Conservation (phyloP, 2,329 filamentous ascomycete genomes). For the Sporothrix variecibatus region DNA sequence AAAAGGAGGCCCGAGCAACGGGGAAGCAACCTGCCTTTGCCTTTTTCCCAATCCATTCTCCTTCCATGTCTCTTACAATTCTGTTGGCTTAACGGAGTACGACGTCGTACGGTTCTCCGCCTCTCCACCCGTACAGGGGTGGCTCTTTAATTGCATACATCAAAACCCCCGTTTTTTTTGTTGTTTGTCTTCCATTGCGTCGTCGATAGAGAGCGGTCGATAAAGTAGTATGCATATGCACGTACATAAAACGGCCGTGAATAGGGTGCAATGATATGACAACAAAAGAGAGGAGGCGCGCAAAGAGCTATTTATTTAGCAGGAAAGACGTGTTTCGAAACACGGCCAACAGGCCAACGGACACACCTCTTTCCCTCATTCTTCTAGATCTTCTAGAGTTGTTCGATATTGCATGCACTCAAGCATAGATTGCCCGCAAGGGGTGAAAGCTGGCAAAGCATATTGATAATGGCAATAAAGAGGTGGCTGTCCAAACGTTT, state of each 20-base stretch:
- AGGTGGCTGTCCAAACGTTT: neutral
- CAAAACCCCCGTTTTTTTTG: neutral
- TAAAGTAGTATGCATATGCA: constrained; percentile 17
- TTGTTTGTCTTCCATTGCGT: neutral
- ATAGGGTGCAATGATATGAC: neutral
- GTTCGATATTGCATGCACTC: constrained; percentile 14
- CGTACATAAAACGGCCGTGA: neutral
- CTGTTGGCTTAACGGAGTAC: neutral
- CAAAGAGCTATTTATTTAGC: neutral
- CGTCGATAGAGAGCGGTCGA: neutral
- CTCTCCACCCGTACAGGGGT: constrained; percentile 1
- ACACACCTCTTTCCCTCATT: neutral
- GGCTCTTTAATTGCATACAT: constrained; percentile 14
- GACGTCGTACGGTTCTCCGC: constrained; percentile 7
- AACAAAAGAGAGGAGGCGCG: neutral
- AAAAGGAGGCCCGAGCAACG: constrained; percentile 17
- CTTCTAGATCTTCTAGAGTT: neutral
- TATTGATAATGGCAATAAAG: no score
- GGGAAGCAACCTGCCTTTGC: neutral
- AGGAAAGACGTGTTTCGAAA: constrained; percentile 2
- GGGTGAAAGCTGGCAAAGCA: neutral
- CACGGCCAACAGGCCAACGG: neutral
- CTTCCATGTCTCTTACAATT: neutral
- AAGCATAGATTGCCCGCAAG: constrained; percentile 12
- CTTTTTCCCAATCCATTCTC: neutral